A percentile compares a stretch with the other conserved stretches of the same genome.
phyloP scores from a whole-genome alignment of 352 stramenopile species.

The Globisporangium acanthophoron region DNA sequence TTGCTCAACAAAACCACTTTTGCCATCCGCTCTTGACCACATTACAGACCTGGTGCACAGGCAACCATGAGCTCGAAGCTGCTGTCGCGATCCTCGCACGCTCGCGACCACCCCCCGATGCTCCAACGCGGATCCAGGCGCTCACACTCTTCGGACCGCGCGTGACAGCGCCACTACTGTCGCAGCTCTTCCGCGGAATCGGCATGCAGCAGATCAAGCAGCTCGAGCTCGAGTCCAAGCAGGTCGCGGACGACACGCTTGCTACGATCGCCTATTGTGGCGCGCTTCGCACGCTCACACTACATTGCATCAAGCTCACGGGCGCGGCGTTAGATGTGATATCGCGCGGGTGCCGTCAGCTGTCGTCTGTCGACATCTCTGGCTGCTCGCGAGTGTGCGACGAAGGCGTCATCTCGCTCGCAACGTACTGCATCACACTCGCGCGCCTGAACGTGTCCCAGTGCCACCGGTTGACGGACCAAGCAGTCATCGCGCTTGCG shows the following conservation, averaged over 20 bases:
- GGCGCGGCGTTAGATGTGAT: constrained; percentile 40
- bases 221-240: constrained; percentile 72
- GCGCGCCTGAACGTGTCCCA: constrained; percentile 66
- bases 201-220: constrained; percentile 26
- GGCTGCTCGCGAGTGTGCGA: constrained; percentile 77
- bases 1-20: not conserved
- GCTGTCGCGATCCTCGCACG: constrained; percentile 27
- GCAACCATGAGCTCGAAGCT: constrained; percentile 49
- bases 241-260: constrained; percentile 45
- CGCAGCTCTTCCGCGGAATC: constrained; percentile 35
- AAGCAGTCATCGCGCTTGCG: constrained; percentile 46
- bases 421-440: constrained; percentile 38
- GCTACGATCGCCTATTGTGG: constrained; percentile 29
- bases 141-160: constrained; percentile 59
- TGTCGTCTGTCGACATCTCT: constrained; percentile 57
- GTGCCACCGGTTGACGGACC: constrained; percentile 76
- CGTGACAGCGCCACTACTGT: constrained; percentile 38
- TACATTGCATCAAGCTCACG: constrained; percentile 79
- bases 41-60: constrained; percentile 61
- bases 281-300: constrained; percentile 26
- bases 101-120: constrained; percentile 1
- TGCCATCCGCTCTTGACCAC: not conserved
- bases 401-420: constrained; percentile 66
- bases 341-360: constrained; percentile 24
- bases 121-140: constrained; percentile 31